These are phyloP conservation scores for Neonectria hederae DNA, from an alignment of 2,329 filamentous ascomycete genomes.

Conservation along the genomic window DNA sequence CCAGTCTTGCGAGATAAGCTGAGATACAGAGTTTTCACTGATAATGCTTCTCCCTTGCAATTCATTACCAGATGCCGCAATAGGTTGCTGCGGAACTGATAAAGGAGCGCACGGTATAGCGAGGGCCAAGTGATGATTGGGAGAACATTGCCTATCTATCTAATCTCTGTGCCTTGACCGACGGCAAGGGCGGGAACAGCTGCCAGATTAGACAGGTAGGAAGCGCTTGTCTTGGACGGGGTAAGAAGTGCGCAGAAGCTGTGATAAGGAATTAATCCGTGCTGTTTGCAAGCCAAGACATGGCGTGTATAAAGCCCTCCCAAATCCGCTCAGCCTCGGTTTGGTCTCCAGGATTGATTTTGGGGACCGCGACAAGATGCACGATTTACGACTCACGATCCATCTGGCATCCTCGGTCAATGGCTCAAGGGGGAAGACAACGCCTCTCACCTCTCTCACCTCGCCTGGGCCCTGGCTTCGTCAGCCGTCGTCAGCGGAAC, in stretches of 20 bases:
- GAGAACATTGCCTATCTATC: conserved; percentile 32
- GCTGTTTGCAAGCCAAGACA: background rate
- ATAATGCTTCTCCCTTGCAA: conserved; percentile 33
- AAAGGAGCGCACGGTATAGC: conserved; percentile 30
- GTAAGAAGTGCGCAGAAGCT: conserved; percentile 3
- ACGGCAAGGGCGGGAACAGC: conserved; percentile 28
- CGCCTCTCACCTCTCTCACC: conserved; percentile 1
- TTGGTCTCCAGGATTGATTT: background rate
- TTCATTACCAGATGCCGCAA: conserved; percentile 35
- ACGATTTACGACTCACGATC: background rate
- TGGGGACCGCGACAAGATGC: background rate
- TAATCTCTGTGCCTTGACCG: conserved; percentile 38
- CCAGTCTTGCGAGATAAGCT: conserved; percentile 37
- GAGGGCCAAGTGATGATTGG: conserved; percentile 37
- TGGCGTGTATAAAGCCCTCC: conserved; percentile 13
- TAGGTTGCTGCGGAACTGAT: conserved; percentile 36
- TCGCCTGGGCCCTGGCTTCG: background rate
- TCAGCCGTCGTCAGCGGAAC: background rate
- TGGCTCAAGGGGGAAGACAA: background rate
- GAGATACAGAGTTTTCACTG: conserved; percentile 29
- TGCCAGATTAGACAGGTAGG: conserved; percentile 31
- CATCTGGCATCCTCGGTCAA: background rate
- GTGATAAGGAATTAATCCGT: conserved; percentile 15
- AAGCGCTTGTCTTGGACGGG: conserved; percentile 24
- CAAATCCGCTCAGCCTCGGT: background rate